Base-by-base conservation (phyloP, 1,284 basidiomycete genomes). In the Meira nashicola region DNA sequence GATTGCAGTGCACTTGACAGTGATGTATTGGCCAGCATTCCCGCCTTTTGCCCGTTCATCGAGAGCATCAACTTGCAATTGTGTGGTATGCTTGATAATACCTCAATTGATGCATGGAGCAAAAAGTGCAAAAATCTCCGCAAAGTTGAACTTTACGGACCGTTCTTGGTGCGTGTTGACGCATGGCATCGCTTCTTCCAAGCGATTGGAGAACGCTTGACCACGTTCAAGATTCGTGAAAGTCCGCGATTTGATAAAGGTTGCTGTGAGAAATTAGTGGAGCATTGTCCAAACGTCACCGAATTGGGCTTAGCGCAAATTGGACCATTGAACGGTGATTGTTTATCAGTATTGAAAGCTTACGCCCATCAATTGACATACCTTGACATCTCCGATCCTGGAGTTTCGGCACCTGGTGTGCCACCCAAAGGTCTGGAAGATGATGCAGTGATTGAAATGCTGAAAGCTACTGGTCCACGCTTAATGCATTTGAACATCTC, bases 191-290 rank as follows among this genome's bases (percentile, higher is more conserved):
- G 80, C 0, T 92, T 95, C 80, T 86, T 96, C 78, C 79, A 83
- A 47, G 76, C 83, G 1, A 83, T 87, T 49, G 81, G 80, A n/a
- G 55, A 67, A n/a, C 75, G 80, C 1, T 83, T 96, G 6, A 82
- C 85, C 66, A 83, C 83, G 12, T 89, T 96, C 79, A 82, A 88
- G 50, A 86, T 97, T 64, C 88, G 77, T 3, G 73, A 79, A 74
- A 90, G 88, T 63, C 91, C 92, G 2, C 86, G 92, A 7, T 93
- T 98, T 77, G 87, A 94, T 74, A 73, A 86, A 1, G 83, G 84
- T 9, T 90, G 88, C 71, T 80, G 89, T 58, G 74, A 84, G 25
- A 77, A 83, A 2, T 83, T 97, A 41, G 84, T 87, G 15, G 70
- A 82, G 25, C 78, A 82, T 55, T 92, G 89, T 66, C 82, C 83